Percentiles rank a stretch among this genome's conserved stretches.
phyloP scores from a whole-genome alignment of 2,329 filamentous ascomycete species.

The Penicillium sp. region DNA sequence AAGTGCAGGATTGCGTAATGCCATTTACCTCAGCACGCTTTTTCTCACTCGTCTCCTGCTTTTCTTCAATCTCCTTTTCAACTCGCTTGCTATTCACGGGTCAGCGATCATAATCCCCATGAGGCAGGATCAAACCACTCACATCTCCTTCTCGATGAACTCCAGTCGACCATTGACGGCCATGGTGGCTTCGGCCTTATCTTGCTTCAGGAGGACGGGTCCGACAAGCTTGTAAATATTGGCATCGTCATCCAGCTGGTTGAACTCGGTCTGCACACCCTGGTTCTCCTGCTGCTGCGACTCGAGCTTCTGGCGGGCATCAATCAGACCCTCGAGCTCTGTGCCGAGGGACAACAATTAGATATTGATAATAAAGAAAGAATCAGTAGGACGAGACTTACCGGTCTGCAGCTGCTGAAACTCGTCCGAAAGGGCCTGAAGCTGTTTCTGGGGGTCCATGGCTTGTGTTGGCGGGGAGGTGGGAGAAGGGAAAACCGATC shows the following conservation, averaged over 20 bases:
- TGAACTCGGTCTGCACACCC: conserved; percentile 87
- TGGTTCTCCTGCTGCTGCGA: conserved; percentile 89
- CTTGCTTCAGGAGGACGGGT: conserved; percentile 89
- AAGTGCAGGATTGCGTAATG: not conserved
- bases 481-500: conserved; percentile 28
- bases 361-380: not conserved
- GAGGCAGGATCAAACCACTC: conserved; percentile 31
- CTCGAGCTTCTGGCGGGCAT: conserved; percentile 84
- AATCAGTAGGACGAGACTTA: conserved; percentile 33
- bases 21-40: conserved; percentile 59
- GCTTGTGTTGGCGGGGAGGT: conserved; percentile 21
- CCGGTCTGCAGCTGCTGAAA: conserved; percentile 84
- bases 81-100: conserved; percentile 54
- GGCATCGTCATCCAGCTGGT: conserved; percentile 69
- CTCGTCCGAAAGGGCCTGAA: conserved; percentile 80
- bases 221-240: conserved; percentile 95
- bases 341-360: conserved; percentile 13
- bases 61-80: conserved; percentile 60
- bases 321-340: conserved; percentile 76
- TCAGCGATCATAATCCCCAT: conserved; percentile 2
- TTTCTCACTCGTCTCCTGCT: conserved; percentile 61
- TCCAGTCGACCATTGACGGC: conserved; percentile 87
- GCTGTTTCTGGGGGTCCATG: conserved; percentile 63
- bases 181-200: conserved; percentile 81
- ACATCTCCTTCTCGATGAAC: conserved; percentile 94